A percentile compares a stretch with the other conserved stretches of the same genome.
Conservation (phyloP, 495 filamentous ascomycete species). For the Aspergillus leporis region DNA sequence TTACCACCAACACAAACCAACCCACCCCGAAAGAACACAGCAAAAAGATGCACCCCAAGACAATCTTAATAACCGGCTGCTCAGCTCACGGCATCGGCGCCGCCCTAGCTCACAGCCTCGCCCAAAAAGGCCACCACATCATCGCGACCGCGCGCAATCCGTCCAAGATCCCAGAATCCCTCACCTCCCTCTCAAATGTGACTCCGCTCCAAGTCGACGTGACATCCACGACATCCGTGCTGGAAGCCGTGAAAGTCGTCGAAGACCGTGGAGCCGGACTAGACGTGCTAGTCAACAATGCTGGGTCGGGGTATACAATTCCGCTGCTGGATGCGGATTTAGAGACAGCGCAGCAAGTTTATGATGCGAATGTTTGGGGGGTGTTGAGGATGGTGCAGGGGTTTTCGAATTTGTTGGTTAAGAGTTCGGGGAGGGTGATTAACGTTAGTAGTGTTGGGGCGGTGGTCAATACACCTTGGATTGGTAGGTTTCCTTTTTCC, state of each 20-base stretch:
- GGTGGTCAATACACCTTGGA: conserved; percentile 38
- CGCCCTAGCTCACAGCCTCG: conserved; percentile 36
- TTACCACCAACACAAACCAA: neutral
- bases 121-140: conserved; percentile 36
- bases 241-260: conserved; percentile 14
- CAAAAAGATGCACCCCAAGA: neutral
- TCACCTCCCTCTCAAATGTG: conserved; percentile 21
- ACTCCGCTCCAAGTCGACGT: conserved; percentile 32
- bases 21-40: neutral
- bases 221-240: conserved; percentile 30
- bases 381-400: conserved; percentile 27
- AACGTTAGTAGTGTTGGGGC: conserved; percentile 49
- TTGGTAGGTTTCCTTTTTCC: conserved; percentile 8
- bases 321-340: conserved; percentile 33
- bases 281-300: conserved; percentile 36
- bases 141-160: conserved; percentile 41
- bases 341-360: conserved; percentile 24
- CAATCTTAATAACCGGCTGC: conserved; percentile 45
- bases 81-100: conserved; percentile 41
- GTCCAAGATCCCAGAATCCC: conserved; percentile 31
- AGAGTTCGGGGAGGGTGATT: conserved; percentile 47
- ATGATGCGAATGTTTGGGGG: conserved; percentile 34
- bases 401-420: conserved; percentile 52
- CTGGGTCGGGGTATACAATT: conserved; percentile 23
- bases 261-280: conserved; percentile 15